These are phyloP conservation scores for Ophiostoma sp. DNA, from an alignment of 2,329 filamentous ascomycete genomes.

Conservation along the genomic window DNA sequence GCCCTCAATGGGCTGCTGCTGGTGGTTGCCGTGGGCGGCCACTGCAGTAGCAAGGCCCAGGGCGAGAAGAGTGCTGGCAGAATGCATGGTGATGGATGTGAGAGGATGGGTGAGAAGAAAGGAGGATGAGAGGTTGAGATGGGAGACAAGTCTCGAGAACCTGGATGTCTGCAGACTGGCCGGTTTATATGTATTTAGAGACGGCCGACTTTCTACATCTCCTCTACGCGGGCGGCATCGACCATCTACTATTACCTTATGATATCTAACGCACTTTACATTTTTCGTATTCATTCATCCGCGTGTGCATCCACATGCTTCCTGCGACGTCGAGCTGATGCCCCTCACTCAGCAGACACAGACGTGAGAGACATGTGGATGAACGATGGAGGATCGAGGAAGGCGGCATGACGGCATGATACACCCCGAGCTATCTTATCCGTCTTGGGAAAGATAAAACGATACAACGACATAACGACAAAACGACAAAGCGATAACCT, in stretches of 20 bases:
- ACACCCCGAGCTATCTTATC: not conserved
- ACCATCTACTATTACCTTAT: not conserved
- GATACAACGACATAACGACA: not conserved
- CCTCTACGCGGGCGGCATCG: not conserved
- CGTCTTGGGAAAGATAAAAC: slow-evolving; percentile 10
- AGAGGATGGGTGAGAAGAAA: not conserved
- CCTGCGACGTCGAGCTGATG: not conserved
- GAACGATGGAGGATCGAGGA: not conserved
- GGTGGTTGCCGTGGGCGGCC: slow-evolving; percentile 54
- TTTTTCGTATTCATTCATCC: slow-evolving; percentile 3
- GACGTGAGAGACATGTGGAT: not conserved
- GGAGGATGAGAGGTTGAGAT: not conserved
- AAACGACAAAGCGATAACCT: not conserved
- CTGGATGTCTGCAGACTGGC: not conserved
- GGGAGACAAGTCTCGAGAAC: not conserved
- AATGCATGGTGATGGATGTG: slow-evolving; percentile 10
- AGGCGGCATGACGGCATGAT: slow-evolving; percentile 6
- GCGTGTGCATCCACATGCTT: slow-evolving; percentile 7
- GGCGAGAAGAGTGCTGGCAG: slow-evolving; percentile 9
- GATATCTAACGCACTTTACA: not conserved
- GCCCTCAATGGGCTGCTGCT: slow-evolving; percentile 57
- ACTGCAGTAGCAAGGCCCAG: slow-evolving; percentile 40
- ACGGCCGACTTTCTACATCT: not conserved
- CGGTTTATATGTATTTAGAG: slow-evolving; percentile 1
- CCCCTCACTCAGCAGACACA: slow-evolving; percentile 8